Percentiles rank a stretch among this genome's conserved stretches.
Evolutionary conservation across 129 eudicot genomes (phyloP).

Genomic region (Chrysanthemum makinoi): DNA sequence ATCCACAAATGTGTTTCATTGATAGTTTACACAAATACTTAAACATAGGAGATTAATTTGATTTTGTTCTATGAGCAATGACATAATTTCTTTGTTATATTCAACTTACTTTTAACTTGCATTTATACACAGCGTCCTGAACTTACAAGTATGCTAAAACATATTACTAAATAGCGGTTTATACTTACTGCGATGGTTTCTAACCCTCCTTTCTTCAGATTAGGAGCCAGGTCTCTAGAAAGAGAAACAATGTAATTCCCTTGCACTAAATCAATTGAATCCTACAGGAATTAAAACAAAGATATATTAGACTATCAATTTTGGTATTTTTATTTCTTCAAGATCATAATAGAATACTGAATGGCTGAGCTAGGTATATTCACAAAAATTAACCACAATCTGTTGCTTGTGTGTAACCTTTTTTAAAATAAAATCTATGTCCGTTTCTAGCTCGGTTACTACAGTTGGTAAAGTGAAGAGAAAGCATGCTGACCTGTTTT

Average conservation of each 20-base stretch:
- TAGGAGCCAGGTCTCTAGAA: slow-evolving; percentile 44
- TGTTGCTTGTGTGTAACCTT: too few species aligned
- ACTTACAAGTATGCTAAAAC: neutral
- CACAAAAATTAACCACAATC: too few species aligned
- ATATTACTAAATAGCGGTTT: neutral
- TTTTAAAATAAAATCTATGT: too few species aligned
- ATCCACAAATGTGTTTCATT: too few species aligned
- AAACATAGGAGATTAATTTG: neutral
- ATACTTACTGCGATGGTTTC: slow-evolving; percentile 76
- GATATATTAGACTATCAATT: neutral
- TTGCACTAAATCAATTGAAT: slow-evolving; percentile 76
- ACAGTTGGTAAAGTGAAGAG: neutral
- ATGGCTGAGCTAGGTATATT: too few species aligned
- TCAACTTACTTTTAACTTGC: neutral
- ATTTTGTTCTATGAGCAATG: neutral
- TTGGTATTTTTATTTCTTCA: too few species aligned
- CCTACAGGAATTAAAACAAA: slow-evolving; percentile 39
- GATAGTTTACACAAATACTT: neutral
- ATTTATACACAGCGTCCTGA: neutral
- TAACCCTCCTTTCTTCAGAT: slow-evolving; percentile 49
- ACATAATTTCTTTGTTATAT: neutral
- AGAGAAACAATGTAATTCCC: slow-evolving; percentile 72
- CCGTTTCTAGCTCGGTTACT: too few species aligned
- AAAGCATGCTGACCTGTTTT: slow-evolving; percentile 59
- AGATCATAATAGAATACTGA: too few species aligned